These are phyloP conservation scores for Artemisia annua DNA, from an alignment of 129 eudicot genomes.

Conservation along the genomic window DNA sequence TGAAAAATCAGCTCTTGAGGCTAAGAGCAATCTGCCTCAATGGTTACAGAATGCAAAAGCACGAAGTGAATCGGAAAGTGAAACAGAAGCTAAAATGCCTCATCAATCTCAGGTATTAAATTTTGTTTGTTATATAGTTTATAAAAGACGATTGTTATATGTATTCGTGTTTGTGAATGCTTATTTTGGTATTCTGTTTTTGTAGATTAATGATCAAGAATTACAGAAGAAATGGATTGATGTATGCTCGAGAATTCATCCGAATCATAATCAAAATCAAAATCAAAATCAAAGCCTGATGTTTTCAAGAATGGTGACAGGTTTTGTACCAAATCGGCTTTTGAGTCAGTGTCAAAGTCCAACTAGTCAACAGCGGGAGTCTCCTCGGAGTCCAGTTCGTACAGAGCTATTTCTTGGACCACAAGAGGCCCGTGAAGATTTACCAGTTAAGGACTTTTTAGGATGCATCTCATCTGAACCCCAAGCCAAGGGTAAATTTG, in stretches of 20 bases:
- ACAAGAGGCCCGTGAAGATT: conserved; percentile 39
- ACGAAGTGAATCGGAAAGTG: conserved; percentile 18
- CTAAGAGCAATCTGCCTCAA: conserved; percentile 57
- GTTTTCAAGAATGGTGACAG: conserved; percentile 31
- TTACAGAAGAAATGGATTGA: conserved; percentile 78
- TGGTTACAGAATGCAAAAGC: conserved; percentile 76
- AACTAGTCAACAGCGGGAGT: conserved; percentile 8
- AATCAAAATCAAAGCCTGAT: conserved; percentile 31
- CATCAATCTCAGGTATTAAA: conserved; percentile 46
- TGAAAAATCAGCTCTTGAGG: conserved; percentile 46
- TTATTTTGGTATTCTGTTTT: conserved; percentile 2
- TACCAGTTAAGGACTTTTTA: conserved; percentile 52
- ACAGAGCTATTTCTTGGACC: conserved; percentile 81
- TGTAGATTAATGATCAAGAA: conserved; percentile 60
- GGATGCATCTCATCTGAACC: conserved; percentile 76
- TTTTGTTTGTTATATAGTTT: background rate
- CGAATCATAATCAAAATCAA: conserved; percentile 43
- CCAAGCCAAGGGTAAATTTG: conserved; percentile 50
- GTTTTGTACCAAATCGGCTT: conserved; percentile 38
- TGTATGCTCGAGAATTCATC: conserved; percentile 76
- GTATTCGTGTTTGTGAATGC: background rate
- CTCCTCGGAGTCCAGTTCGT: conserved; percentile 67
- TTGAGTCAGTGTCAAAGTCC: conserved; percentile 32
- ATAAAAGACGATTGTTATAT: background rate
- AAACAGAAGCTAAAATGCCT: conserved; percentile 19